Conservation (phyloP, 2,329 filamentous ascomycete species). For the Xylariales sp. region DNA sequence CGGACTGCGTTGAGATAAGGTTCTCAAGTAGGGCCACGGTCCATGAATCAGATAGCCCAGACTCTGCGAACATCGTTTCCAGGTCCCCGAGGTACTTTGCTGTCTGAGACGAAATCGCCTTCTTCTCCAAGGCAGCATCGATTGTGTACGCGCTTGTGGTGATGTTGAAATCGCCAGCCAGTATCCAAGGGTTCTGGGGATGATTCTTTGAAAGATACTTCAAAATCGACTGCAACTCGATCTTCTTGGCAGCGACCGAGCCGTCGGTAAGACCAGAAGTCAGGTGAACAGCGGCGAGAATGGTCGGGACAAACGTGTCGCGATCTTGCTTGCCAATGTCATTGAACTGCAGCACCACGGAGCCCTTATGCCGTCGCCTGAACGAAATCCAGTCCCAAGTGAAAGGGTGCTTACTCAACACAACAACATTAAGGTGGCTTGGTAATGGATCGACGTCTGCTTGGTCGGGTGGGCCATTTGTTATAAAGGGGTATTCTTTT, state of each 20-base stretch:
- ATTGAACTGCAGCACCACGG: constrained; percentile 42
- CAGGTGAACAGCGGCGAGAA: constrained; percentile 57
- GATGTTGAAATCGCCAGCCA: constrained; percentile 63
- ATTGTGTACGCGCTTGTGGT: constrained; percentile 55
- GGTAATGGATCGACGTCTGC: constrained; percentile 49
- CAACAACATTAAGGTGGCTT: constrained; percentile 55
- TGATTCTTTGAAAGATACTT: constrained; percentile 39
- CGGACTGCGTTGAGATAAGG: constrained; percentile 34
- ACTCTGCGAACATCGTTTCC: constrained; percentile 39
- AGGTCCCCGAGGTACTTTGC: constrained; percentile 38
- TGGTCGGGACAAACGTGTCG: constrained; percentile 31
- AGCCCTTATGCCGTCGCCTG: constrained; percentile 52
- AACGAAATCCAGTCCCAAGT: constrained; percentile 52
- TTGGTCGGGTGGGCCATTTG: constrained; percentile 52
- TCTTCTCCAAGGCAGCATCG: constrained; percentile 43
- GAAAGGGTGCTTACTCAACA: constrained; percentile 53
- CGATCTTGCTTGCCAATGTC: constrained; percentile 22
- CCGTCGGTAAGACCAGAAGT: constrained; percentile 57
- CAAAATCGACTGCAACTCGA: constrained; percentile 48
- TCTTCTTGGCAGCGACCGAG: constrained; percentile 51
- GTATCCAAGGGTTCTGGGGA: constrained; percentile 42
- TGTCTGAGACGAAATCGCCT: constrained; percentile 48
- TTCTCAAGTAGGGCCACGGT: constrained; percentile 37
- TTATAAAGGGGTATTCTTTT: constrained; percentile 48
- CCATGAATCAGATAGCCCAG: constrained; percentile 50